Evolutionary conservation across 2,329 filamentous ascomycete genomes (phyloP).

Genomic region (Ceratocystis harringtonii): DNA sequence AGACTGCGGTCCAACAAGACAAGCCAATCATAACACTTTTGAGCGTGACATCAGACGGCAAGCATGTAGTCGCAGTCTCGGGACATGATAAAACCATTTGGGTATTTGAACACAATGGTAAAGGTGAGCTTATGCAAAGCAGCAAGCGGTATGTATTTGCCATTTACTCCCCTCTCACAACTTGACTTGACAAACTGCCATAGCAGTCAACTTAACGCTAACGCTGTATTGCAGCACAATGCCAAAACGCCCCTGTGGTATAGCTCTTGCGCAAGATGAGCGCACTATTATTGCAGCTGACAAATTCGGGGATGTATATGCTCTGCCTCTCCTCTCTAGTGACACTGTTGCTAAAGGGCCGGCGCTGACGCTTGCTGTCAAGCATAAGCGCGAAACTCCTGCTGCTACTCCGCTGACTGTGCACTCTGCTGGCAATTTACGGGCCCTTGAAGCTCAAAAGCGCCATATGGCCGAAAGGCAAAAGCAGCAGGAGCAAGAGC

Average conservation of each 20-base stretch:
- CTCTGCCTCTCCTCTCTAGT: slow-evolving; percentile 52
- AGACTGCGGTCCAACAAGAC: slow-evolving; percentile 29
- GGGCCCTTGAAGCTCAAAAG: slow-evolving; percentile 44
- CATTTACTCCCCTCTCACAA: neutral
- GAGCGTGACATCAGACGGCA: slow-evolving; percentile 45
- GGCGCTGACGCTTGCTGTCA: slow-evolving; percentile 20
- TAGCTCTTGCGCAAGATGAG: slow-evolving; percentile 54
- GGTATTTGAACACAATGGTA: slow-evolving; percentile 54
- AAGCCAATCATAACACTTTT: slow-evolving; percentile 55
- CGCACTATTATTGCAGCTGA: slow-evolving; percentile 68
- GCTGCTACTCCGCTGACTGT: slow-evolving; percentile 45
- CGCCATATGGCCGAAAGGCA: slow-evolving; percentile 28
- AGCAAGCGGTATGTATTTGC: slow-evolving; percentile 48
- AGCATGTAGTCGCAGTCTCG: slow-evolving; percentile 62
- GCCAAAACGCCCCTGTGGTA: slow-evolving; percentile 75
- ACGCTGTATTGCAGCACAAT: slow-evolving; percentile 43
- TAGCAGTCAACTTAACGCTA: slow-evolving; percentile 18
- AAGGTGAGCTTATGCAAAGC: slow-evolving; percentile 47
- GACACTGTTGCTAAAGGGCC: slow-evolving; percentile 18
- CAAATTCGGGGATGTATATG: slow-evolving; percentile 95
- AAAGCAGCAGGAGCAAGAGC: slow-evolving; percentile 21
- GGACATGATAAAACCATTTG: slow-evolving; percentile 85
- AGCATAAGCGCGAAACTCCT: slow-evolving; percentile 29
- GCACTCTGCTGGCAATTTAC: slow-evolving; percentile 48
- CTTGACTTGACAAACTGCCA: neutral